Evolutionary conservation across 257 asterid species (phyloP).

Genomic region (Solanum boliviense): DNA sequence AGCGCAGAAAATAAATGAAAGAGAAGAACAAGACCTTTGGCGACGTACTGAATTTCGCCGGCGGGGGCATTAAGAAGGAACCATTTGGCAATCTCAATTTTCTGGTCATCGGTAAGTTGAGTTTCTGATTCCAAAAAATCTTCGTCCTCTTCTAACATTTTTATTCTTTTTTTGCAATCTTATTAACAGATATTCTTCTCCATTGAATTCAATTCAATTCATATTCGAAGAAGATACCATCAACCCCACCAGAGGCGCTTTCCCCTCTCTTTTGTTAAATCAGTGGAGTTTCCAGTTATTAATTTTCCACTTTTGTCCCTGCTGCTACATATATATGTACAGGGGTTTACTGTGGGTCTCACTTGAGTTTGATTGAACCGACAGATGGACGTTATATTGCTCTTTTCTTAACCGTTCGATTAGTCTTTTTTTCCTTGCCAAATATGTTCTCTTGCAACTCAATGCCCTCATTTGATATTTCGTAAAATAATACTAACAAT

Average conservation of each 20-base stretch:
- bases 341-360: background rate
- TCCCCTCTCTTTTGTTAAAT: background rate
- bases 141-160: slow-evolving; percentile 54
- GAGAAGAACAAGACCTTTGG: slow-evolving; percentile 48
- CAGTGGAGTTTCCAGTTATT: background rate
- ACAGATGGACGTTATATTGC: background rate
- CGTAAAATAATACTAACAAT: background rate
- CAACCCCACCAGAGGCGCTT: background rate
- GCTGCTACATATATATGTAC: background rate
- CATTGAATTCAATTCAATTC: slow-evolving; percentile 5
- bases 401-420: background rate
- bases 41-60: slow-evolving; percentile 89
- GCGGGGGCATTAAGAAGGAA: slow-evolving; percentile 92
- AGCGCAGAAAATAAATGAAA: background rate
- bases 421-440: background rate
- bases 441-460: background rate
- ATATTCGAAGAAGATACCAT: background rate
- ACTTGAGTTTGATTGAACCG: background rate
- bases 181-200: background rate
- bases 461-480: background rate
- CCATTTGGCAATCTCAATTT: slow-evolving; percentile 90
- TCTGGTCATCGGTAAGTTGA: slow-evolving; percentile 52
- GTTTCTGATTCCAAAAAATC: slow-evolving; percentile 19
- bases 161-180: slow-evolving; percentile 5
- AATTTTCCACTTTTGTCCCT: background rate